Base-by-base conservation (phyloP, 768 basidiomycete genomes). In the Botryobasidium botryosum region DNA sequence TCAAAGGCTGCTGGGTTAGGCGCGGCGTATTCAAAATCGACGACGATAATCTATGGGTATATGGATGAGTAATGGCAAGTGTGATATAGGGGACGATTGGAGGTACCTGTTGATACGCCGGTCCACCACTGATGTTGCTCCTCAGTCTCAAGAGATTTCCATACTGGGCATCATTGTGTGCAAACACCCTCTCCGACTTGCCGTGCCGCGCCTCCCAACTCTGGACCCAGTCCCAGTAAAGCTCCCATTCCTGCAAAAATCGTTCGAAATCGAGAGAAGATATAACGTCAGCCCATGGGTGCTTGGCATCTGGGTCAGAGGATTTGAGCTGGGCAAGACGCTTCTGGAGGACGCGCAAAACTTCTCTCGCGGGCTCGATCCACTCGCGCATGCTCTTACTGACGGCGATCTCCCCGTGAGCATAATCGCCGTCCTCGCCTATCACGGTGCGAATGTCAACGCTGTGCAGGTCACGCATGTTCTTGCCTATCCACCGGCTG, bases 11-110 rank as follows among this genome's bases (percentile, higher is more conserved):
- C 76, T 21, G 91, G 80, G 56, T 96, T 97, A 4, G 84, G 80
- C 0, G 79, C 71, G 12, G 92, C 87, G 57, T 99, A 99, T 64
- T 99, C 94, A 58, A 96, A 97, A 63, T 99, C 94, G 51, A 94
- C 88, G 28, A 92, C 84, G 57, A 92, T 83, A 50, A 92, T 77
- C 83, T 91, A 47, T 61, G 40, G 57, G 50, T 38, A 24, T 38
- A 24, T 21, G 25, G 43, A 35, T 35, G 37, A 52, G 47, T 43
- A 29, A 6, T 12, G 6, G 13, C 18, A 15, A 5, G 24, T 43
- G 37, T 10, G 25, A 42, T 43, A 48, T 23, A n/a, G n/a, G n/a
- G n/a, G n/a, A 24, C 29, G 43, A 25, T 27, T 6, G 15, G 46
- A 60, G 66, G 51, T 52, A 86, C 84, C 67, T 82, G 75, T 45